Percentiles rank a stretch among this genome's conserved stretches.
Conservation (phyloP, 176 grass and related monocot genomes). For the Paspalum notatum region DNA sequence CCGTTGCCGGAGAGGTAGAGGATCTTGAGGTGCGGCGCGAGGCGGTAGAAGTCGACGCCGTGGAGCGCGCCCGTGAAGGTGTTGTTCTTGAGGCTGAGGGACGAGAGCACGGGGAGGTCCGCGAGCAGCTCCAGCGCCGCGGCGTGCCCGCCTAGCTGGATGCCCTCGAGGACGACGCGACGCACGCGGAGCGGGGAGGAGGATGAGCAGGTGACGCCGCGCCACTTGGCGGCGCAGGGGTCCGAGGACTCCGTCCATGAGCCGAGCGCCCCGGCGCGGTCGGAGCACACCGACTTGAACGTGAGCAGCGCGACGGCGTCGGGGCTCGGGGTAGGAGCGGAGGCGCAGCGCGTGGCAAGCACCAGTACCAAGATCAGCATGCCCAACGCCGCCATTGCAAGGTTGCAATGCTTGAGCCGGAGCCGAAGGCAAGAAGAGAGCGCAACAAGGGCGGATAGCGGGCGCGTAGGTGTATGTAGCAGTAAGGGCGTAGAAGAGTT, state of each 20-base stretch:
- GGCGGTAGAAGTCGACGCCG: conserved; percentile 55
- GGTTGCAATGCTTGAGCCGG: background rate
- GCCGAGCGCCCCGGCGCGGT: conserved; percentile 41
- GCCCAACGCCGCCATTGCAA: conserved; percentile 31
- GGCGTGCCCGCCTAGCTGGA: conserved; percentile 56
- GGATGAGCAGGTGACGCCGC: conserved; percentile 60
- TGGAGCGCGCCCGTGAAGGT: conserved; percentile 55
- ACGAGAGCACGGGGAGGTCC: conserved; percentile 51
- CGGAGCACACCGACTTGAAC: conserved; percentile 68
- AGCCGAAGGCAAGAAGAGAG: background rate
- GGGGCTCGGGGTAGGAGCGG: conserved; percentile 13
- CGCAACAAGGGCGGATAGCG: background rate
- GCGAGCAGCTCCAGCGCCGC: conserved; percentile 54
- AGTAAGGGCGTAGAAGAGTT: conserved; percentile 28
- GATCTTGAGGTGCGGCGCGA: conserved; percentile 77
- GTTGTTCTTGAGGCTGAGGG: conserved; percentile 93
- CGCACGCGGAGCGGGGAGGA: conserved; percentile 38
- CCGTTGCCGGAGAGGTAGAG: conserved; percentile 87
- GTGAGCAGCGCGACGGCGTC: conserved; percentile 62
- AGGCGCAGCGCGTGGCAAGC: conserved; percentile 16
- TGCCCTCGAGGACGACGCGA: conserved; percentile 71
- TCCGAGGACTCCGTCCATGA: conserved; percentile 59
- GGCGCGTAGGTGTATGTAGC: conserved; percentile 15
- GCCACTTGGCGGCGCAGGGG: conserved; percentile 68
- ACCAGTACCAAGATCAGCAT: conserved; percentile 40